A percentile compares a stretch with the other conserved stretches of the same genome.
Evolutionary conservation across 225 moss, liverwort and hornwort species (phyloP).

Genomic region (Neckera pumila): DNA sequence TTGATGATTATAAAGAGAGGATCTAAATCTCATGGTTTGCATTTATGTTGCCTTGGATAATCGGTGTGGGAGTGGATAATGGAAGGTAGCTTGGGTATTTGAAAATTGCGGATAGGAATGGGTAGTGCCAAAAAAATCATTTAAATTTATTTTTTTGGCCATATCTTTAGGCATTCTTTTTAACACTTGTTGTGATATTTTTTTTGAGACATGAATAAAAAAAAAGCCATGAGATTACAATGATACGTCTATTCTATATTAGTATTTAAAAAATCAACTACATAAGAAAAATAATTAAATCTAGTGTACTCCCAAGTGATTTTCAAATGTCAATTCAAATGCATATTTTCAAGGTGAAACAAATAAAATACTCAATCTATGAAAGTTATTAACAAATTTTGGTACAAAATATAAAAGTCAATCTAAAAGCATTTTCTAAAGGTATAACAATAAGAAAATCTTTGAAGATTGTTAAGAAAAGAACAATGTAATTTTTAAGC

Average conservation of each 20-base stretch:
- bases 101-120: fast-evolving
- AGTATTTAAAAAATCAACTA: fast-evolving
- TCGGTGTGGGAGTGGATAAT: fast-evolving
- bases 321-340: not conserved
- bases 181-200: not conserved
- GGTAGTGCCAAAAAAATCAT: too few relatives aligned
- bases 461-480: not conserved
- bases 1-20: not conserved
- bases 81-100: fast-evolving
- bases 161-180: not conserved
- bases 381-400: not conserved
- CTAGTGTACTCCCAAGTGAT: not conserved
- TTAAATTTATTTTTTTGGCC: too few relatives aligned
- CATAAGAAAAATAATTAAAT: fast-evolving
- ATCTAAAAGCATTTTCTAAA: not conserved
- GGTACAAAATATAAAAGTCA: not conserved
- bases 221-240: not conserved
- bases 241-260: not conserved
- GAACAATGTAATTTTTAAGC: fast-evolving
- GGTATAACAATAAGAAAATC: too few relatives aligned
- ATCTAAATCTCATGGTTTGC: not conserved
- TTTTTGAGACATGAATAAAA: not conserved
- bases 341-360: fast-evolving
- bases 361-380: not conserved
- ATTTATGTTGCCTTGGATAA: not conserved